These are phyloP conservation scores for Barnettozyma californica DNA, from an alignment of 805 yeast species.

Conservation along the genomic window DNA sequence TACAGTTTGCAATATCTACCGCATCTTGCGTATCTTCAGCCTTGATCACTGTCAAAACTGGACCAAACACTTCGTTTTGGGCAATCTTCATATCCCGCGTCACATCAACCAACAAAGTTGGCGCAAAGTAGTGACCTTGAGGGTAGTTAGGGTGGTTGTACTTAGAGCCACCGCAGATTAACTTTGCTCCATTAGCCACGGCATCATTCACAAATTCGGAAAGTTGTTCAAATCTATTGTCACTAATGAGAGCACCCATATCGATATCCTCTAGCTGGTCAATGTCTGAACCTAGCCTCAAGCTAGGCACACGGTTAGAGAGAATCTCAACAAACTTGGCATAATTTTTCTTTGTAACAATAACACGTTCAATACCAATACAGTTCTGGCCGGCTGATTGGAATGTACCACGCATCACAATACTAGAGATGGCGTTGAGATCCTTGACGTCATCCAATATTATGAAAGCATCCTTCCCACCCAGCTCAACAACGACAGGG, in stretches of 20 bases:
- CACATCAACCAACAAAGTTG: conserved; percentile 83
- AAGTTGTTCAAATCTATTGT: conserved; percentile 61
- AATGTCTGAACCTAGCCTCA: conserved; percentile 85
- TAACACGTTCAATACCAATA: conserved; percentile 93
- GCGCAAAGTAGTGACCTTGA: conserved; percentile 89
- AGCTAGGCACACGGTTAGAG: conserved; percentile 46
- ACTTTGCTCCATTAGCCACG: conserved; percentile 71
- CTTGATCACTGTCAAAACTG: conserved; percentile 73
- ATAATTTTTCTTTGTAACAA: conserved; percentile 70
- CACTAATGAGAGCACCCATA: conserved; percentile 93
- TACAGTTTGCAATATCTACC: conserved; percentile 69
- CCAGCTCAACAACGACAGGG: conserved; percentile 93
- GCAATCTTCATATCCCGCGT: conserved; percentile 74
- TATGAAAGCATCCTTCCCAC: conserved; percentile 92
- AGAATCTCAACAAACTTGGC: conserved; percentile 54
- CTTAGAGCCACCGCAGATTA: conserved; percentile 77
- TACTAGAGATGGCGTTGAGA: conserved; percentile 56
- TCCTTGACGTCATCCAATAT: conserved; percentile 77
- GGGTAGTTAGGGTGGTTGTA: conserved; percentile 89
- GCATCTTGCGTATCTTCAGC: conserved; percentile 67
- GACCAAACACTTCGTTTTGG: conserved; percentile 91
- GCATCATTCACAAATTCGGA: conserved; percentile 71
- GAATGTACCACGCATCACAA: conserved; percentile 90
- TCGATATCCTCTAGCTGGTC: conserved; percentile 89
- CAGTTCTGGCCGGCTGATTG: conserved; percentile 98